These are phyloP conservation scores for Schwanniomyces etchellsii DNA, from an alignment of 1,139 yeast genomes.

Conservation along the genomic window DNA sequence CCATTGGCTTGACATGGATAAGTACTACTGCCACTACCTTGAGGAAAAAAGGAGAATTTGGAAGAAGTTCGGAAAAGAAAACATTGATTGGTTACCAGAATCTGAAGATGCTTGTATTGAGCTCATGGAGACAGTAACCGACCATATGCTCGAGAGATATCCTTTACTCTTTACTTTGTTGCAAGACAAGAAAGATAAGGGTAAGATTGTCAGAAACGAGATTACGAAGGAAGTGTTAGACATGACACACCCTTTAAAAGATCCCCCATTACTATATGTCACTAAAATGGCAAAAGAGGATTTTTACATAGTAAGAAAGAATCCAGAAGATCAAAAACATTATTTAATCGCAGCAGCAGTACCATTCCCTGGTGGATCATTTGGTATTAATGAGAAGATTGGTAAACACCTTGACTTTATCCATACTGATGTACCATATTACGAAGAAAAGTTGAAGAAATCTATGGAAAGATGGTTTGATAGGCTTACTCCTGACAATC, in stretches of 20 bases:
- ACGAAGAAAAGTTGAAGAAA: conserved; percentile 55
- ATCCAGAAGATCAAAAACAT: conserved; percentile 52
- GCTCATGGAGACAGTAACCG: conserved; percentile 55
- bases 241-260: conserved; percentile 52
- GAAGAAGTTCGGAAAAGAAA: conserved; percentile 53
- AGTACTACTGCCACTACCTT: conserved; percentile 61
- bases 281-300: conserved; percentile 74
- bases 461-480: conserved; percentile 77
- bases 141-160: conserved; percentile 56
- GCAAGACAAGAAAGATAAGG: conserved; percentile 27
- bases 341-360: conserved; percentile 71
- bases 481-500: conserved; percentile 50
- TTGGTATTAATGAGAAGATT: conserved; percentile 52
- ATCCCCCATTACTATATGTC: conserved; percentile 57
- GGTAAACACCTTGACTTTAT: conserved; percentile 60
- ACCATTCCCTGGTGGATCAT: conserved; percentile 75
- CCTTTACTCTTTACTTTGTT: conserved; percentile 55
- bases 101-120: conserved; percentile 59
- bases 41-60: conserved; percentile 56
- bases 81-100: conserved; percentile 65
- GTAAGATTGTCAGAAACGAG: conserved; percentile 49
- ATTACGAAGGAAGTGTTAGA: conserved; percentile 58
- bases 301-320: conserved; percentile 54
- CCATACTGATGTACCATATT: conserved; percentile 70
- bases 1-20: conserved; percentile 80